phyloP scores from a whole-genome alignment of 805 yeast species.

The Kuraishia cidri region DNA sequence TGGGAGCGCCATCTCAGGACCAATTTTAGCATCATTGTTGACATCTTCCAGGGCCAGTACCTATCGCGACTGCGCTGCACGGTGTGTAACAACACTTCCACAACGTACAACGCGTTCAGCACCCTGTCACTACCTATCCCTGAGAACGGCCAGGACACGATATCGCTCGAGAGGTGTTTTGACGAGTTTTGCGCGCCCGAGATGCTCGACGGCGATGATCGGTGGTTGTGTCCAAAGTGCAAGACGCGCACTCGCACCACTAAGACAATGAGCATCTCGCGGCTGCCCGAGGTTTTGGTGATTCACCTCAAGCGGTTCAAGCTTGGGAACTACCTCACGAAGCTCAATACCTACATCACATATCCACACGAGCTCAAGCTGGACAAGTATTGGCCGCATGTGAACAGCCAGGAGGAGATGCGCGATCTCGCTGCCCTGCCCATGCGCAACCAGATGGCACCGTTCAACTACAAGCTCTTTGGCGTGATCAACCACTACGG shows the following conservation, averaged over 20 bases:
- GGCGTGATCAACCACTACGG: constrained; percentile 87
- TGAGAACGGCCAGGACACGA: constrained; percentile 16
- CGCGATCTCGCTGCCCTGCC: constrained; percentile 43
- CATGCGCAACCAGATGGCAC: constrained; percentile 64
- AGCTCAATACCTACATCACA: constrained; percentile 54
- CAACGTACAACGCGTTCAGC: constrained; percentile 80
- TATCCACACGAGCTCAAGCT: constrained; percentile 53
- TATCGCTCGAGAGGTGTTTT: constrained; percentile 54
- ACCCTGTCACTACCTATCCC: constrained; percentile 79
- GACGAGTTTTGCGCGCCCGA: constrained; percentile 73
- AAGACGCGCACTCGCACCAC: constrained; percentile 52
- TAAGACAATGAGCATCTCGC: constrained; percentile 62
- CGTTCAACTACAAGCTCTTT: constrained; percentile 67
- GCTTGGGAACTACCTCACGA: constrained; percentile 38
- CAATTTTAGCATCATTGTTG: constrained; percentile 74
- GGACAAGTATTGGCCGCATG: constrained; percentile 66
- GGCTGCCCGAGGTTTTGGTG: constrained; percentile 73
- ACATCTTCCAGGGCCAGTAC: constrained; percentile 83
- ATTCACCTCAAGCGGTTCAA: constrained; percentile 81
- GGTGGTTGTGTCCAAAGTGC: constrained; percentile 82
- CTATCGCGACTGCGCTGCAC: constrained; percentile 70
- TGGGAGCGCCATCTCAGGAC: constrained; percentile 84
- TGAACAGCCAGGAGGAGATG: constrained; percentile 30
- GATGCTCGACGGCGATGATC: constrained; percentile 64
- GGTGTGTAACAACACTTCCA: constrained; percentile 67